Base-by-base conservation (phyloP, 129 eudicot genomes). In the Chrysanthemum lavandulifolium region DNA sequence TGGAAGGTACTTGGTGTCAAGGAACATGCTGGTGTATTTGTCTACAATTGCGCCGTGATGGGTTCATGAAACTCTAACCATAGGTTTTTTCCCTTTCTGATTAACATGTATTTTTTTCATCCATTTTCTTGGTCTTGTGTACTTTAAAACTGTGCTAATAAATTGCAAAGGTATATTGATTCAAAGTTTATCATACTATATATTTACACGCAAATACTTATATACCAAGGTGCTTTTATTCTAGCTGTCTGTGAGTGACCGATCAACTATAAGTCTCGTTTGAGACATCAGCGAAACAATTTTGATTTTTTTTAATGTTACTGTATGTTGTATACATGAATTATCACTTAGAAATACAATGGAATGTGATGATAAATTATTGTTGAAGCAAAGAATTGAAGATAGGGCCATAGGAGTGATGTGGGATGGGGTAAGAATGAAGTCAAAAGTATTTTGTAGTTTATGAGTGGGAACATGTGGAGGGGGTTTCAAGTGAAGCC, bases 11-110 rank as follows among this genome's bases (percentile, higher is more conserved):
- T 89, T 61, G 89, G 91, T 40, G 81, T 80, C 55, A 89, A 86
- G 78, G 96, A 89, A 57, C 88, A 85, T 70, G 82, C 79, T 69
- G 96, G 96, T 45, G 89, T 82, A 27, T 89, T 89, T 76, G 96
- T 89, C 57, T 89, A 84, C 83, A 89, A 89, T 65, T 89, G 96
- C 65, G 96, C 96, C 62, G 88, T 89, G 23, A 82, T 89, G 96
- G 92, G 96, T 50, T 89, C 88, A 68, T 89, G 77, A 88, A 67
- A 64, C 80, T 78, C 59, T 81, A 27, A 71, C 81, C 67, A 67
- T 65, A 68, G 73, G 72, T 53, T 68, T 73, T 71, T 25, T 59
- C 10, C 31, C 36, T 25, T 25, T 78, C 78, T 73, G 67, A 77
- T 87, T 82, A 75, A 77, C 72, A 66, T 23, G 71, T 57, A 65